Evolutionary conservation across 257 asterid species (phyloP), one percentile per base, ranked within the genome.

Genomic region (Lycium barbarum): DNA sequence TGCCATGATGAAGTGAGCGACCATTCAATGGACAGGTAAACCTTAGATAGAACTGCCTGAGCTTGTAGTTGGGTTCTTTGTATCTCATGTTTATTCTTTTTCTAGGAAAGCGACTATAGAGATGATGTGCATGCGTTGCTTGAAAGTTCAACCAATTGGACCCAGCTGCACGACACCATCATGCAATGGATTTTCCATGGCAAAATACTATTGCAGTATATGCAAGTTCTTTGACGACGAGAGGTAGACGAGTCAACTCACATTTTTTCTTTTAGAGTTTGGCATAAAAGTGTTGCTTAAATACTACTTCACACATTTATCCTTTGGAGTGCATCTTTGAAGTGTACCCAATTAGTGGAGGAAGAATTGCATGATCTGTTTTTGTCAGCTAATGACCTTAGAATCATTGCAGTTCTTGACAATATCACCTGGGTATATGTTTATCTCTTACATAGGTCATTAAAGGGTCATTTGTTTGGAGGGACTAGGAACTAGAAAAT

Each of bases 161-260:
- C 88, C 89, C 61, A 87, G 83, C 84, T 90, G 92, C 83, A 49
- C 83, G 38, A 88, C 92, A 62, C 92, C 90, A 73, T 85, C 92
- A 73, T 90, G 92, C 89, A 85, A 82, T 84, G 91, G 90, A 84
- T 87, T 89, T 80, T 83, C 91, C 70, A 90, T 90, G 91, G 90
- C 91, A 65, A 90, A 85, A 70, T 90, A 88, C 87, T 90, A 87
- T 66, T 90, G 92, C 81, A 79, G 63, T 72, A 88, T 87, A 11
- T 90, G 92, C 88, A 90, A 90, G 65, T 88, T 90, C 86, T 90
- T 90, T 82, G 92, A 90, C 59, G 91, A 90, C 59, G 91, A 90
- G 85, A 90, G 92, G 92, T 90, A 87, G 26, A 63, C n/a, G 53
- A 78, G 54, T 68, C 65, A 35, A 78, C 82, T 78, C 63, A 26